Evolutionary conservation across 2,329 filamentous ascomycete species (phyloP).

Genomic region (Aspergillus novoparasiticus): DNA sequence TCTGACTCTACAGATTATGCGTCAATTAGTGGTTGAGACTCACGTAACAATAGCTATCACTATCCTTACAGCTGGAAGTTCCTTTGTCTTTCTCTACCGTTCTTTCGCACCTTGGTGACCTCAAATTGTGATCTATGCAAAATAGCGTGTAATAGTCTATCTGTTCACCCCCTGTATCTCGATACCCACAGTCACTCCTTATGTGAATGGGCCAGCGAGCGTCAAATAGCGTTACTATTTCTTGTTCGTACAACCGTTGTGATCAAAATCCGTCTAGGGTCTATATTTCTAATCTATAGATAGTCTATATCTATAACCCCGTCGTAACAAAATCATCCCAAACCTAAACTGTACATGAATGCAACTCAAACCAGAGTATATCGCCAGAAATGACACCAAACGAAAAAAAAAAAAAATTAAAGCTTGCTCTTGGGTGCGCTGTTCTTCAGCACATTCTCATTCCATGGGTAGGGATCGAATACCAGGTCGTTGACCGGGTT

Average conservation of each 20-base stretch:
- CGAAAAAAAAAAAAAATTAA: slow-evolving; percentile 16
- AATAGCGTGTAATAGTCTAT: too few species aligned
- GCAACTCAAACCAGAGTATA: background rate
- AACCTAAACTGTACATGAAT: slow-evolving; percentile 6
- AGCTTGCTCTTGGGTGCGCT: slow-evolving; percentile 42
- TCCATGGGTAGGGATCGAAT: slow-evolving; percentile 72
- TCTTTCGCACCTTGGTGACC: too few species aligned
- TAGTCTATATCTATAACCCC: slow-evolving; percentile 6
- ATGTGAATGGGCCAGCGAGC: too few species aligned
- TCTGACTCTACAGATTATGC: rapidly evolving
- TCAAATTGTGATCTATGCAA: too few species aligned
- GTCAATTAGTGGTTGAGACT: background rate
- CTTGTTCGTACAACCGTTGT: background rate
- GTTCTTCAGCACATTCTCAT: slow-evolving; percentile 62
- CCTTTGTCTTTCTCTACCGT: background rate
- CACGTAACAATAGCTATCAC: background rate
- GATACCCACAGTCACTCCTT: too few species aligned
- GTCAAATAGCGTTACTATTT: too few species aligned
- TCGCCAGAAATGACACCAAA: slow-evolving; percentile 1
- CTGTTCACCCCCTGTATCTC: too few species aligned
- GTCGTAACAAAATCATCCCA: background rate
- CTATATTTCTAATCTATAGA: slow-evolving; percentile 6
- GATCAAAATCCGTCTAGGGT: background rate
- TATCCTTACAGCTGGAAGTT: background rate
- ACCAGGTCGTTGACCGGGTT: slow-evolving; percentile 74